A percentile compares a stretch with the other conserved stretches of the same genome.
These are phyloP conservation scores for Chrysanthemum lavandulifolium DNA, from an alignment of 129 eudicot species.

Conservation along the genomic window DNA sequence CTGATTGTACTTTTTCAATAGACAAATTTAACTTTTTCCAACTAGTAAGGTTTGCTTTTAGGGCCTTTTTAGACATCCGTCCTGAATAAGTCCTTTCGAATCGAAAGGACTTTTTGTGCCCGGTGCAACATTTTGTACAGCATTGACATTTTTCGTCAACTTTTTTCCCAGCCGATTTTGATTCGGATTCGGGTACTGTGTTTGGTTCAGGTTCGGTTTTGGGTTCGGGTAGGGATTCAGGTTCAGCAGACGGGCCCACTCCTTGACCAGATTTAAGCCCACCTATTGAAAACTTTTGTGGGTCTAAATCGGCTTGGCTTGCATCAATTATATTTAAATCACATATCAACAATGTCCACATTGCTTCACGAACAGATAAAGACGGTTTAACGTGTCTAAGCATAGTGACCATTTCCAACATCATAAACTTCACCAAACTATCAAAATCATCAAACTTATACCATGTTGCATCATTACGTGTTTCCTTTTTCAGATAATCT, in stretches of 20 bases:
- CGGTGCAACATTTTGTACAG: slow-evolving; percentile 31
- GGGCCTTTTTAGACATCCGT: slow-evolving; percentile 36
- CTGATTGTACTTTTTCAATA: slow-evolving; percentile 35
- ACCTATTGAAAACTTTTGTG: slow-evolving; percentile 4
- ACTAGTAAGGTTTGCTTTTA: slow-evolving; percentile 44
- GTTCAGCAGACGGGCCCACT: slow-evolving; percentile 27
- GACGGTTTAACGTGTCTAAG: slow-evolving; percentile 52
- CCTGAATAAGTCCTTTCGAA: slow-evolving; percentile 53
- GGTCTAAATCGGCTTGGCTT: slow-evolving; percentile 34
- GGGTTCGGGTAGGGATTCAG: slow-evolving; percentile 2
- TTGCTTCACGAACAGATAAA: slow-evolving; percentile 53
- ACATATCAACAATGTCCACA: slow-evolving; percentile 61
- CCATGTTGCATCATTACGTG: slow-evolving; percentile 14
- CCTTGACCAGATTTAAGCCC: slow-evolving; percentile 11
- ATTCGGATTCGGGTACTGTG: slow-evolving; percentile 20
- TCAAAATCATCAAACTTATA: slow-evolving; percentile 37
- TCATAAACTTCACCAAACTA: slow-evolving; percentile 47
- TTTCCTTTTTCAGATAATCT: slow-evolving; percentile 31
- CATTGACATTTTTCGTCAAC: slow-evolving; percentile 13
- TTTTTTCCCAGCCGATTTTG: slow-evolving; percentile 18
- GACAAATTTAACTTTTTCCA: slow-evolving; percentile 37
- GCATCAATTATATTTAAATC: slow-evolving; percentile 46
- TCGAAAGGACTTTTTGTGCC: slow-evolving; percentile 38
- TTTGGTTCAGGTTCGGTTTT: slow-evolving; percentile 16
- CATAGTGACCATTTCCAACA: slow-evolving; percentile 60